Percentiles rank a stretch among this genome's conserved stretches.
These are phyloP conservation scores for Phytophthora nicotianae DNA, from an alignment of 352 stramenopile species.

Conservation along the genomic window DNA sequence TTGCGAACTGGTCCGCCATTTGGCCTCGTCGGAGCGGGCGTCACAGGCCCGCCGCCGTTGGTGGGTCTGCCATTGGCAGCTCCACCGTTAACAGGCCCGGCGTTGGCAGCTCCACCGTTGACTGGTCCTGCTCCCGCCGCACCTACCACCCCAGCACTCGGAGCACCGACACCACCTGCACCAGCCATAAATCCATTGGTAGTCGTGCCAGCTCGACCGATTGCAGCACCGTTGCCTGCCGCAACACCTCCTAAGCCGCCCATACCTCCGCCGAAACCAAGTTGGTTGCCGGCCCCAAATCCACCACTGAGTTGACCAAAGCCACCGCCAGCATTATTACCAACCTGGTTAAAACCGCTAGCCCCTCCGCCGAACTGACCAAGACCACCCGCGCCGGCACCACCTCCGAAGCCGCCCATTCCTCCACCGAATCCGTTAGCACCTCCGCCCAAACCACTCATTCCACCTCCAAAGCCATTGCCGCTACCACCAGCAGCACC, in stretches of 20 bases:
- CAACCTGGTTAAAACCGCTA: conserved; percentile 13
- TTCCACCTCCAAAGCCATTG: conserved; percentile 4
- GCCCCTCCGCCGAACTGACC: conserved; percentile 2
- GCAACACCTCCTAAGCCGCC: no score
- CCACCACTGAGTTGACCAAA: neutral
- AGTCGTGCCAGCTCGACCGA: neutral
- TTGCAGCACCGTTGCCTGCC: neutral
- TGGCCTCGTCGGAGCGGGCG: conserved; percentile 16
- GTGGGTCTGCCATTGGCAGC: neutral
- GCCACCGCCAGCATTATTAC: conserved; percentile 1
- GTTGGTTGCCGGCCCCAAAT: conserved; percentile 7
- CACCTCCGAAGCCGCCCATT: conserved; percentile 6
- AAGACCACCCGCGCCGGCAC: neutral
- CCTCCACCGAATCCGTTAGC: neutral
- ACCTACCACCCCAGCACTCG: neutral
- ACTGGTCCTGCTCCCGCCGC: neutral
- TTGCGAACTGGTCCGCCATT: conserved; percentile 9
- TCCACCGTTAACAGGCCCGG: neutral
- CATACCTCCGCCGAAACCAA: neutral
- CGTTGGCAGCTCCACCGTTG: neutral
- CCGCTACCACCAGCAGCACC: conserved; percentile 7
- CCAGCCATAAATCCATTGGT: neutral
- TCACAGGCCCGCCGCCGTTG: neutral
- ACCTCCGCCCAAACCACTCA: neutral
- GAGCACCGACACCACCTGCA: neutral